Base-by-base conservation (phyloP, 805 yeast genomes). In the Lipomyces anomalus region DNA sequence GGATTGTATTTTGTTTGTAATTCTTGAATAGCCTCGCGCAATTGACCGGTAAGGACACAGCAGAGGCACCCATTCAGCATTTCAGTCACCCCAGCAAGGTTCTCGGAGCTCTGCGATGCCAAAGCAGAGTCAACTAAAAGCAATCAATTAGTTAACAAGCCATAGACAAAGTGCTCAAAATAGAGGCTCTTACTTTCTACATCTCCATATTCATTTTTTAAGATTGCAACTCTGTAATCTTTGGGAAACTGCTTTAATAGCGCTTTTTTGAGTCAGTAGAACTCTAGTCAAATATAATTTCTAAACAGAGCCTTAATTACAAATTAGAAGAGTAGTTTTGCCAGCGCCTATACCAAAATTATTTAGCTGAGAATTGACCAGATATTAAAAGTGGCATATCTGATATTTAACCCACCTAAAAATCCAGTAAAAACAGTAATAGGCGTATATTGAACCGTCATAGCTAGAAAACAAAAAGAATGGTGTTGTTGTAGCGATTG, bases 141-240 rank as follows among this genome's bases (percentile, higher is more conserved):
- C 6, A 6, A 17, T 16, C 24, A 6, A 17, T 26, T 9, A 9
- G 35, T 26, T 29, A 44, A 22, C 20, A 6, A 21, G 4, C 2
- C 35, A 26, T 4, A 40, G 9, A 13, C 4, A 2, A 13, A 18
- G 20, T 22, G 3, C 7, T 35, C 9, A 5, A 9, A 9, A n/a
- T 13, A 26, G 30, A 6, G 2, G 5, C n/a, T 24, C 29, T 6
- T 35, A 50, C 54, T 40, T 23, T 47, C 46, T 16, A 53, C 53
- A 24, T 53, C 57, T 18, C 57, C 57, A 24, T 52, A 53, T 26
- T 53, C 57, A 35, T 53, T 53, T 39, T 53, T 53, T 2, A 53
- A 29, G 9, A 53, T 40, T 4, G 54, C 53, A 17, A 53, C 52
- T 23, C 43, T 53, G 41, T 53, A 53, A 21, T 49, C 34, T 34